These are phyloP conservation scores for Penicillium pulvis DNA, from an alignment of 495 filamentous ascomycete genomes.

Conservation along the genomic window DNA sequence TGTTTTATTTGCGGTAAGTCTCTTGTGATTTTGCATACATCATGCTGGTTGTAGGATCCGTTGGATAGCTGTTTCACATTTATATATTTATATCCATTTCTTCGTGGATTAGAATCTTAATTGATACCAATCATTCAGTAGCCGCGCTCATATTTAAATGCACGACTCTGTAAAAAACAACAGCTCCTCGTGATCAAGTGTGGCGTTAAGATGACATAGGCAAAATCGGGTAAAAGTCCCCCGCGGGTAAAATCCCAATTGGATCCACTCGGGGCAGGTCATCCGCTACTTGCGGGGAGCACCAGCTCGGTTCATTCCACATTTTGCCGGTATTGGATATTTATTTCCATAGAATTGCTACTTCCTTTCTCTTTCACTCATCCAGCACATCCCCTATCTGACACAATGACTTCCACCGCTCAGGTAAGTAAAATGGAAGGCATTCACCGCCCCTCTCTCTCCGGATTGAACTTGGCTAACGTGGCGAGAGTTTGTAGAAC, in stretches of 20 bases:
- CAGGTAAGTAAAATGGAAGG: constrained; percentile 18
- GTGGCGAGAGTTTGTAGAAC: constrained; percentile 56
- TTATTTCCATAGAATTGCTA: not conserved
- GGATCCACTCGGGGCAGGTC: constrained; percentile 19
- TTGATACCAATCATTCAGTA: no score
- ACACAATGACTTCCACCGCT: constrained; percentile 14
- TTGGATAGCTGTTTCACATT: no score
- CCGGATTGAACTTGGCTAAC: constrained; percentile 9
- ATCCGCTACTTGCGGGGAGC: constrained; percentile 2
- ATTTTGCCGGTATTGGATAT: constrained; percentile 1
- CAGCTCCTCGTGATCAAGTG: not conserved
- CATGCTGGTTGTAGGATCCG: no score
- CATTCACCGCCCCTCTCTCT: not conserved
- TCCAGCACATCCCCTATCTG: not conserved
- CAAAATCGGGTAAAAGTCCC: constrained; percentile 24
- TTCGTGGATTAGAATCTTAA: no score
- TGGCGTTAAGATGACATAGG: not conserved
- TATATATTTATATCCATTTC: no score
- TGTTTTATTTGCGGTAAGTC: no score
- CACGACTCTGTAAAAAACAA: no score
- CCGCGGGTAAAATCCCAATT: constrained; percentile 30
- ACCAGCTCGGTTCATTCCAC: constrained; percentile 2
- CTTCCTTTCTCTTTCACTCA: not conserved
- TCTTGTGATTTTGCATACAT: no score
- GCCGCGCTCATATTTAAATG: no score